Percentiles rank a stretch among this genome's conserved stretches.
Evolutionary conservation across 768 basidiomycete species (phyloP).

Genomic region (Termitomyces sp.): DNA sequence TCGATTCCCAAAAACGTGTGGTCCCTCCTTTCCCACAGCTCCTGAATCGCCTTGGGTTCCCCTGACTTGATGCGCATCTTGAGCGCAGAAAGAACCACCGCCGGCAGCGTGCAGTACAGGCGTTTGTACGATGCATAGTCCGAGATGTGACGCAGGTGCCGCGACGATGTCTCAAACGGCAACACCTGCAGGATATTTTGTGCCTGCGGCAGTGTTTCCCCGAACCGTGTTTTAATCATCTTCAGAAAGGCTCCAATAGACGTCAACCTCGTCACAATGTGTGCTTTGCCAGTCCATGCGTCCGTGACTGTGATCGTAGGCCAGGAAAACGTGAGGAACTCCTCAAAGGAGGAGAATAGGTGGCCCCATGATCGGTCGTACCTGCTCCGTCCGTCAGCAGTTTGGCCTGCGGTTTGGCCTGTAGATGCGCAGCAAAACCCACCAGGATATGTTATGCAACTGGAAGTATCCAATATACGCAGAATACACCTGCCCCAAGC

Average conservation of each 20-base stretch:
- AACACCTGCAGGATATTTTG: constrained; percentile 65
- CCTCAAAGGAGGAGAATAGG: constrained; percentile 72
- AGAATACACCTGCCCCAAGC: constrained; percentile 45
- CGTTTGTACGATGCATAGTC: constrained; percentile 68
- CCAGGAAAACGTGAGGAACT: constrained; percentile 79
- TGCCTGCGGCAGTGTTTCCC: constrained; percentile 66
- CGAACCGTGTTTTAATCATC: constrained; percentile 86
- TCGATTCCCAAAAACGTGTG: constrained; percentile 73
- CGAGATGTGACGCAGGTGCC: constrained; percentile 66
- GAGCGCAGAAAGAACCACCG: constrained; percentile 56
- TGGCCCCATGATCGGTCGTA: constrained; percentile 79
- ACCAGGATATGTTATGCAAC: constrained; percentile 64
- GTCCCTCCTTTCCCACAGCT: constrained; percentile 64
- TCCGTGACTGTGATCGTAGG: constrained; percentile 77
- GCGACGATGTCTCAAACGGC: constrained; percentile 62
- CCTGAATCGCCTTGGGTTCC: constrained; percentile 55
- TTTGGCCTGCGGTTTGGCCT: neutral
- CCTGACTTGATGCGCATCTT: constrained; percentile 62
- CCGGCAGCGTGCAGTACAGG: constrained; percentile 65
- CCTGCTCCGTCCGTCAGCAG: constrained; percentile 30
- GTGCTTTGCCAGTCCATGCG: constrained; percentile 60
- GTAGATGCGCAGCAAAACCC: constrained; percentile 1
- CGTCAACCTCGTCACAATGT: constrained; percentile 72
- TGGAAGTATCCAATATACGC: constrained; percentile 81
- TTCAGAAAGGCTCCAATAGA: constrained; percentile 72